phyloP scores from a whole-genome alignment of 1,139 yeast genomes.

The Nakaseomyces kungkrabaensis region DNA sequence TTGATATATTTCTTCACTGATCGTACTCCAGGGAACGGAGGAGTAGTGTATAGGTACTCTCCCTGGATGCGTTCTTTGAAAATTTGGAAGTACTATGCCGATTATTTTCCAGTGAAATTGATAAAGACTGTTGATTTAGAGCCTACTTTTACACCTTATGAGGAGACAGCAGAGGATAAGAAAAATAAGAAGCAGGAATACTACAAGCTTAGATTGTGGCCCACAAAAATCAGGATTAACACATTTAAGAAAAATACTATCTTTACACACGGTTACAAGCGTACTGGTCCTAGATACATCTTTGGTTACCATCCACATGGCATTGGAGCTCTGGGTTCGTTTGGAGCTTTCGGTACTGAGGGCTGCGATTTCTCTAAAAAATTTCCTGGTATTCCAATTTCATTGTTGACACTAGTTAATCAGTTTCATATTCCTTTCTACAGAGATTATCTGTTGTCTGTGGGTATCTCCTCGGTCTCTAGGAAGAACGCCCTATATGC shows the following conservation, averaged over 20 bases:
- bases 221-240: slow-evolving; percentile 7
- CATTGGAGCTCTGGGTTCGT: slow-evolving; percentile 83
- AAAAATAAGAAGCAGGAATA: slow-evolving; percentile 12
- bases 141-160: slow-evolving; percentile 53
- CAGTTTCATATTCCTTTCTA: slow-evolving; percentile 85
- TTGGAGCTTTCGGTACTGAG: slow-evolving; percentile 79
- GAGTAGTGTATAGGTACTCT: slow-evolving; percentile 48
- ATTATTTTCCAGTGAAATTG: slow-evolving; percentile 72
- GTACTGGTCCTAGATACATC: slow-evolving; percentile 65
- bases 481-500: slow-evolving; percentile 60
- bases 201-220: slow-evolving; percentile 10
- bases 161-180: slow-evolving; percentile 10
- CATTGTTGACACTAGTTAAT: slow-evolving; percentile 70
- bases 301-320: slow-evolving; percentile 98
- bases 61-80: slow-evolving; percentile 46
- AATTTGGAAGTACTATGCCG: slow-evolving; percentile 67
- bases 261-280: slow-evolving; percentile 4
- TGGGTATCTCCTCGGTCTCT: slow-evolving; percentile 83
- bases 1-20: slow-evolving; percentile 50
- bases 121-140: slow-evolving; percentile 61
- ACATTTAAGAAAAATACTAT: slow-evolving; percentile 9
- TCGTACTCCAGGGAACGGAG: slow-evolving; percentile 67
- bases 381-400: slow-evolving; percentile 75
- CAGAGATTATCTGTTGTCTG: slow-evolving; percentile 70
- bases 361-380: slow-evolving; percentile 56